These are phyloP conservation scores for Cryptococcus sp. DNA, from an alignment of 1,284 basidiomycete genomes.

Conservation along the genomic window DNA sequence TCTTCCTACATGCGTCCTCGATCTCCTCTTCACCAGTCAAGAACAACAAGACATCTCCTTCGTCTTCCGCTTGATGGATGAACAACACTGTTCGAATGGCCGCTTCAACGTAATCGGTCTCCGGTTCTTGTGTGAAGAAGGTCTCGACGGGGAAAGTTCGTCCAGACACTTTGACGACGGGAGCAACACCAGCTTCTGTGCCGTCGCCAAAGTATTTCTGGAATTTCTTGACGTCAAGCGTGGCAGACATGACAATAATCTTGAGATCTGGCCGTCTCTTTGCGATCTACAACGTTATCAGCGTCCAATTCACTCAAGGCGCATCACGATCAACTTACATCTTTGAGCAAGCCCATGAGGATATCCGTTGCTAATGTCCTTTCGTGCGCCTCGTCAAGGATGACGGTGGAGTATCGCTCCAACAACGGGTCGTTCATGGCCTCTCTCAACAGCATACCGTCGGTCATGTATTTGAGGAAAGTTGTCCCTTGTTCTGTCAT, in stretches of 20 bases:
- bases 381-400: slow-evolving; percentile 98
- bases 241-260: slow-evolving; percentile 98
- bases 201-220: slow-evolving; percentile 87
- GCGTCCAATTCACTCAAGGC: neutral
- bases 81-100: slow-evolving; percentile 95
- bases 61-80: slow-evolving; percentile 95
- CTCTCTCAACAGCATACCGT: slow-evolving; percentile 96
- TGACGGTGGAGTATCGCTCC: slow-evolving; percentile 90
- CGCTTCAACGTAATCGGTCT: slow-evolving; percentile 95
- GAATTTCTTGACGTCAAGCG: slow-evolving; percentile 95
- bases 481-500: slow-evolving; percentile 90
- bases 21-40: slow-evolving; percentile 98
- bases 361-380: slow-evolving; percentile 97
- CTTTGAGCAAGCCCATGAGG: slow-evolving; percentile 85
- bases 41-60: slow-evolving; percentile 92
- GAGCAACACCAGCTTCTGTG: slow-evolving; percentile 61
- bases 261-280: slow-evolving; percentile 85
- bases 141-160: slow-evolving; percentile 93
- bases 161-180: slow-evolving; percentile 93
- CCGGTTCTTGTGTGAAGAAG: slow-evolving; percentile 94
- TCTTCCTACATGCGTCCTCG: slow-evolving; percentile 93
- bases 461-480: slow-evolving; percentile 98
- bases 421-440: slow-evolving; percentile 95
- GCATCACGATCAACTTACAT: slow-evolving; percentile 42
- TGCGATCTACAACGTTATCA: slow-evolving; percentile 61